A percentile compares a stretch with the other conserved stretches of the same genome.
Conservation (phyloP, 2,329 filamentous ascomycete species). For the Venturia aucupariae region DNA sequence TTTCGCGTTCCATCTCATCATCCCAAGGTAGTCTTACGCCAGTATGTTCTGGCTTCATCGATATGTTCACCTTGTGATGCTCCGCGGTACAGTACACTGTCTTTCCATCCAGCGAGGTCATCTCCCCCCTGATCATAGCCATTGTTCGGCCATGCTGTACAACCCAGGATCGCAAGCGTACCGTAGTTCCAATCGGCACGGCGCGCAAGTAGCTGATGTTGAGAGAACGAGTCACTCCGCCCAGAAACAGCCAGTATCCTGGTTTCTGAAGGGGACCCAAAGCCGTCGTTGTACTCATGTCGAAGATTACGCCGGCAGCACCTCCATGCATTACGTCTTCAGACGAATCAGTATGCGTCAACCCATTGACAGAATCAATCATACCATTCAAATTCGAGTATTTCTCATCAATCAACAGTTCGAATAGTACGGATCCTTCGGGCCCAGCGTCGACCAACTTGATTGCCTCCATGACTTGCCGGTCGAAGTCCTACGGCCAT, state of each 20-base stretch:
- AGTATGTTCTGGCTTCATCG: conserved; percentile 32
- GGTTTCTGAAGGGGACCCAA: conserved; percentile 40
- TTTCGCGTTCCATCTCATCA: conserved; percentile 29
- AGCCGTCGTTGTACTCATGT: conserved; percentile 39
- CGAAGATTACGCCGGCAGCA: conserved; percentile 31
- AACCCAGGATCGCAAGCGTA: conserved; percentile 36
- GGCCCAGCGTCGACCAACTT: conserved; percentile 28
- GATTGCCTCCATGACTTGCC: conserved; percentile 28
- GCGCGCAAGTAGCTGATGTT: conserved; percentile 44
- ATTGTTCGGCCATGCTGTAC: conserved; percentile 41
- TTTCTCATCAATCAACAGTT: conserved; percentile 26
- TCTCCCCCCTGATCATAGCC: conserved; percentile 42
- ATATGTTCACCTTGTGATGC: conserved; percentile 43
- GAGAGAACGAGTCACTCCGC: conserved; percentile 40
- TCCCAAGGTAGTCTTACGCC: conserved; percentile 35
- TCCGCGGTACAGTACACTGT: conserved; percentile 41
- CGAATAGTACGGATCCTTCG: conserved; percentile 27
- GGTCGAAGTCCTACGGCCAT: conserved; percentile 27
- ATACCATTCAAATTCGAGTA: conserved; percentile 33
- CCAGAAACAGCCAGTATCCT: conserved; percentile 44
- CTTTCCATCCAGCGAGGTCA: conserved; percentile 41
- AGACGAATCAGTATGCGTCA: not conserved
- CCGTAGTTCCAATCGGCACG: conserved; percentile 37
- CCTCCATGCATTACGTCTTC: conserved; percentile 33
- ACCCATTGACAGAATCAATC: not conserved